Evolutionary conservation across 768 basidiomycete species (phyloP), one percentile per base, ranked within the genome.

Genomic region (Cystofilobasidium capitatum): DNA sequence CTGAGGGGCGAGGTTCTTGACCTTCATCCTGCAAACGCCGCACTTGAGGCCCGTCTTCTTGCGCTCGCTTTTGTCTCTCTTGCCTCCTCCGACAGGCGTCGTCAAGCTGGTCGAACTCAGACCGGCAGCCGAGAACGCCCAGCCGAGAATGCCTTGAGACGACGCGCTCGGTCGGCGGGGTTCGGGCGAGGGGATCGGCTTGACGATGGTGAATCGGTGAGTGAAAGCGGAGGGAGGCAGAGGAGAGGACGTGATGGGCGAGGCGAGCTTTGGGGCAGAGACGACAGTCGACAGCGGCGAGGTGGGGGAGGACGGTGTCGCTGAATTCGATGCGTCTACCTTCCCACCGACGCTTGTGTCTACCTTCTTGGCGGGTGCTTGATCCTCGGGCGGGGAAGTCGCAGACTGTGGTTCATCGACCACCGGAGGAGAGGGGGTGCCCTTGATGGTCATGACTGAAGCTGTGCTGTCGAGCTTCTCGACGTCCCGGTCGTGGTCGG

Each of bases 161-260:
- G 39, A 51, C 16, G n/a, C 26, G 60, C 49, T 29, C 51, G 51
- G 29, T 47, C 14, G 49, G 17, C 13, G 51, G 29, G 40, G 58
- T 36, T 59, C 33, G 57, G 35, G 7, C 2, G 36, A 39, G 14
- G 22, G 45, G 51, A 67, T 58, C 13, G 66, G 66, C 37, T 67
- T 67, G 60, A 62, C 66, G 44, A 67, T 61, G 22, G 66, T 60
- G 66, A 62, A 61, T 9, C 61, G 49, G 33, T 62, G 66, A 22
- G 66, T 67, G 22, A 60, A 66, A 44, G 65, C 58, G 16, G 65
- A 66, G 20, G 58, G 57, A n/a, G 65, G 65, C 9, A 60, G 42
- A 49, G 45, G 37, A 26, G 58, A 33, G 14, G 65, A 58, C n/a
- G 65, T 31, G 33, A 47, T 45, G 17, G 45, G 44, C 4, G 33